A percentile compares a stretch with the other conserved stretches of the same genome.
Conservation (phyloP, 805 yeast species). For the Pichia exigua region DNA sequence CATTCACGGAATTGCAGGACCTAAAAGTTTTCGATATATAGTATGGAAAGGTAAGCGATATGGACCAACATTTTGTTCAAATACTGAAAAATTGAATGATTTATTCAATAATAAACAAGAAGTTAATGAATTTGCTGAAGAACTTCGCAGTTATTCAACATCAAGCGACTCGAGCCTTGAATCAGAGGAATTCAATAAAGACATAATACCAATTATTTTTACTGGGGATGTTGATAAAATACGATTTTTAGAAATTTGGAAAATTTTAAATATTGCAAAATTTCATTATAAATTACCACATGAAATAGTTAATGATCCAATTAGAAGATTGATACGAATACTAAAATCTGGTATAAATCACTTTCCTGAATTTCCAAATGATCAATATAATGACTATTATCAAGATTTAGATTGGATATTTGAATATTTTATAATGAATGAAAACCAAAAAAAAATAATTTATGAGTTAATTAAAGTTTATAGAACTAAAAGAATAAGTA, state of each 20-base stretch:
- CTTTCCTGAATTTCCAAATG: background rate
- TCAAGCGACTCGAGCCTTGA: background rate
- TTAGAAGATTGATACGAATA: constrained; percentile 13
- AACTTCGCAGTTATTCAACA: background rate
- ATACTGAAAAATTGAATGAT: constrained; percentile 6
- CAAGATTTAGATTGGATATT: constrained; percentile 8
- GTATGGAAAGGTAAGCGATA: constrained; percentile 10
- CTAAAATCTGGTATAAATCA: constrained; percentile 14
- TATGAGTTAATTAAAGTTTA: constrained; percentile 5
- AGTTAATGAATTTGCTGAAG: background rate
- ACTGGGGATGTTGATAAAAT: background rate
- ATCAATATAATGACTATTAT: background rate
- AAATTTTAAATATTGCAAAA: constrained; percentile 15
- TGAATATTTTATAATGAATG: constrained; percentile 12
- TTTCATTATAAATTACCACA: constrained; percentile 22
- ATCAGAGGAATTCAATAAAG: background rate
- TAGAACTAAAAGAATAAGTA: background rate
- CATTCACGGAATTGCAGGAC: constrained; percentile 20
- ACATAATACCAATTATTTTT: constrained; percentile 3
- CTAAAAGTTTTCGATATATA: constrained; percentile 13
- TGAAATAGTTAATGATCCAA: constrained; percentile 17
- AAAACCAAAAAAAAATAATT: constrained; percentile 7
- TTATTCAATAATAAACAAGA: background rate
- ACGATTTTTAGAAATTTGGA: constrained; percentile 6
- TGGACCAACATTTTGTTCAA: constrained; percentile 19